These are phyloP conservation scores for Bruguiera hainesii DNA, from an alignment of 441 rosid genomes.

Conservation along the genomic window DNA sequence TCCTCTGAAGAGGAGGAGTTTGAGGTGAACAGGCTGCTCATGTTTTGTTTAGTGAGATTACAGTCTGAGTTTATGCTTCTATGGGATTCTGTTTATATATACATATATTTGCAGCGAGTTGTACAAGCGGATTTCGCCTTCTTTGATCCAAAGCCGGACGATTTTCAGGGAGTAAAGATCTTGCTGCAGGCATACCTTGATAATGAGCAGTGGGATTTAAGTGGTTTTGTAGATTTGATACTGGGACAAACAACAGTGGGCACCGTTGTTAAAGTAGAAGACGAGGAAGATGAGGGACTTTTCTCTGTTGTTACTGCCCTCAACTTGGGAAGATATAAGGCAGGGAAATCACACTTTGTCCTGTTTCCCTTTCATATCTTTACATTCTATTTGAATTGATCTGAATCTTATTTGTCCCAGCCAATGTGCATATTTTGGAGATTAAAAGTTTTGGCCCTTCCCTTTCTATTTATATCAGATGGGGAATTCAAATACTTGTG, in stretches of 20 bases:
- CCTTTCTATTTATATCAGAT: too few species aligned
- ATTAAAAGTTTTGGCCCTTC: too few species aligned
- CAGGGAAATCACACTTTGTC: constrained; percentile 18
- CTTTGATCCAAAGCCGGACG: constrained; percentile 77
- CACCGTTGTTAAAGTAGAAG: constrained; percentile 80
- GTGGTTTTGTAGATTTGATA: constrained; percentile 77
- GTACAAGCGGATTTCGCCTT: constrained; percentile 89
- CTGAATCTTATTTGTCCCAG: too few species aligned
- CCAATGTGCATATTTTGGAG: too few species aligned
- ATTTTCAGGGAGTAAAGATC: constrained; percentile 74
- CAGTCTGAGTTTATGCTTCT: not conserved
- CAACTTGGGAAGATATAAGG: constrained; percentile 79
- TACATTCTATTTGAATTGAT: too few species aligned
- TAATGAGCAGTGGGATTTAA: constrained; percentile 77
- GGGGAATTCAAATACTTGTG: too few species aligned
- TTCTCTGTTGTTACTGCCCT: constrained; percentile 65
- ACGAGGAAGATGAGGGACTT: constrained; percentile 52
- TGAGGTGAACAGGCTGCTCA: constrained; percentile 36
- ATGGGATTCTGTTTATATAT: not conserved
- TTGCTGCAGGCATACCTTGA: constrained; percentile 64
- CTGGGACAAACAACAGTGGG: constrained; percentile 81
- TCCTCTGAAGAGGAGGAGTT: constrained; percentile 69
- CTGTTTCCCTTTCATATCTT: not conserved
- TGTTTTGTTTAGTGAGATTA: not conserved
- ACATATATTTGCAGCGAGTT: constrained; percentile 41